Evolutionary conservation across 164 flowering plant species (phyloP).

Genomic region (Vitis vinifera): ASM3070453v1 NC_081820.1:24106501-24107000

Average conservation of each 20-base stretch:
- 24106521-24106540: constrained; percentile 97
- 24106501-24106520: constrained; percentile 91
- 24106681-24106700: constrained; percentile 87
- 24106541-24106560: constrained; percentile 80
- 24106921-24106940: constrained; percentile 55
- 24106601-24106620: constrained; percentile 93
- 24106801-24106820: constrained; percentile 32
- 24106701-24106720: constrained; percentile 69
- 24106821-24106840: constrained; percentile 2
- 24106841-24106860: too few relatives aligned
- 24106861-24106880: not conserved
- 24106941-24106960: constrained; percentile 6
- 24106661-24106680: constrained; percentile 96
- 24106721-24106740: constrained; percentile 36
- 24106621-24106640: constrained; percentile 83
- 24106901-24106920: constrained; percentile 26
- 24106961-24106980: constrained; percentile 20
- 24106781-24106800: constrained; percentile 44
- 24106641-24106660: constrained; percentile 95
- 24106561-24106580: constrained; percentile 99
- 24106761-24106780: constrained; percentile 71
- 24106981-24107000: constrained; percentile 18
- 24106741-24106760: constrained; percentile 68
- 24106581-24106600: constrained; percentile 90
- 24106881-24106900: constrained; percentile 20